These are phyloP conservation scores for Bryum argenteum DNA, from an alignment of 225 moss, liverwort and hornwort genomes.

Conservation along the genomic window DNA sequence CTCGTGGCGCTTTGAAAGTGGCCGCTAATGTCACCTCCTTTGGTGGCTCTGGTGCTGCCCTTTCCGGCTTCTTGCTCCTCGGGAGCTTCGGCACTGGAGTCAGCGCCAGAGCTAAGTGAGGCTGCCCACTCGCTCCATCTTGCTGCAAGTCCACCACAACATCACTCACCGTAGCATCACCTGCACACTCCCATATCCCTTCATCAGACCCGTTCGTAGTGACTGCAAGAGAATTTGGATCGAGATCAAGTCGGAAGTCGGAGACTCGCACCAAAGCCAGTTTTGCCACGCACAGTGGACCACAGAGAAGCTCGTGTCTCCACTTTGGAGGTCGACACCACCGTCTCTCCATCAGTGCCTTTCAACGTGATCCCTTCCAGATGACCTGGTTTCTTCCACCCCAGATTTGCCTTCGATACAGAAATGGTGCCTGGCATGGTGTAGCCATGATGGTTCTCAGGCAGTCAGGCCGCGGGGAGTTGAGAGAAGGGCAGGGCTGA, in stretches of 20 bases:
- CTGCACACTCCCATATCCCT: slow-evolving; percentile 36
- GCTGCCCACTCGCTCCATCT: slow-evolving; percentile 66
- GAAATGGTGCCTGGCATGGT: slow-evolving; percentile 84
- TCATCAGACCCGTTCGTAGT: too few species aligned
- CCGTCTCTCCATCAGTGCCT: slow-evolving; percentile 68
- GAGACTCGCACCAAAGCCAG: slow-evolving; percentile 69
- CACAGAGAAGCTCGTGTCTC: slow-evolving; percentile 81
- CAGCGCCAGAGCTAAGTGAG: slow-evolving; percentile 73
- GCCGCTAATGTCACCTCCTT: slow-evolving; percentile 54
- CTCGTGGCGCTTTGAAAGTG: slow-evolving; percentile 61
- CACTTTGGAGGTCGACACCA: slow-evolving; percentile 62
- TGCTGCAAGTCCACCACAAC: slow-evolving; percentile 81
- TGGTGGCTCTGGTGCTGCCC: slow-evolving; percentile 36
- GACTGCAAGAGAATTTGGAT: not conserved
- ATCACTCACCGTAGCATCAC: slow-evolving; percentile 73
- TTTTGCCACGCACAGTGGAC: slow-evolving; percentile 70
- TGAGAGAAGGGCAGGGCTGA: slow-evolving; percentile 69
- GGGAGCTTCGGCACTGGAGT: slow-evolving; percentile 62
- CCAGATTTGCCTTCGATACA: slow-evolving; percentile 60
- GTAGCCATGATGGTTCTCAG: slow-evolving; percentile 51
- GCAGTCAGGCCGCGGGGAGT: slow-evolving; percentile 63
- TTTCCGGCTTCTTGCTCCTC: slow-evolving; percentile 41
- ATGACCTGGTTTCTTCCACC: slow-evolving; percentile 79
- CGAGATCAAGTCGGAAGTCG: not conserved
- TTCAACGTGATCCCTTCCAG: slow-evolving; percentile 75